Percentiles rank a stretch among this genome's conserved stretches.
These are phyloP conservation scores for Carpinus viminea DNA, from an alignment of 306 rosid genomes.

Conservation along the genomic window DNA sequence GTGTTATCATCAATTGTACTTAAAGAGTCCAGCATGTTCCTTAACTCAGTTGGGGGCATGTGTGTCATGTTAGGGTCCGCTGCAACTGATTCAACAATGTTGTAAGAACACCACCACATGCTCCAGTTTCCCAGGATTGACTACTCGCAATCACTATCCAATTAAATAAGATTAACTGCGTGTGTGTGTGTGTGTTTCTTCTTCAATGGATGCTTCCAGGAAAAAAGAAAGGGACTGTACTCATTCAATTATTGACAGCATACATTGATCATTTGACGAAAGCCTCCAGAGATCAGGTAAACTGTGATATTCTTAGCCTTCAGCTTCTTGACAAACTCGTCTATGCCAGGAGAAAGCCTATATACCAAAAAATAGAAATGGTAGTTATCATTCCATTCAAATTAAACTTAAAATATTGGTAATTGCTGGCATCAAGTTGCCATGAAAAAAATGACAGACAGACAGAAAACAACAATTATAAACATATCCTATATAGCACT, in stretches of 20 bases:
- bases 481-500: background rate
- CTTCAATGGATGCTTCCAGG: background rate
- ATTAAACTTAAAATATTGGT: background rate
- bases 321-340: slow-evolving; percentile 68
- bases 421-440: background rate
- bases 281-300: slow-evolving; percentile 93
- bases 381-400: background rate
- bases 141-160: background rate
- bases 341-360: slow-evolving; percentile 91
- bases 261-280: slow-evolving; percentile 95
- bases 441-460: background rate
- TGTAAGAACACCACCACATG: background rate
- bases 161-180: background rate
- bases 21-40: background rate
- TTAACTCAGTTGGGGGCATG: background rate
- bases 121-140: background rate
- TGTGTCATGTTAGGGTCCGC: background rate
- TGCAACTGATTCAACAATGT: background rate
- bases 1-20: background rate
- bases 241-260: slow-evolving; percentile 21
- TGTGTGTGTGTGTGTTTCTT: background rate
- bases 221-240: background rate
- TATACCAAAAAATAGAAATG: slow-evolving; percentile 28
- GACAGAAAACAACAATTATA: background rate
- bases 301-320: slow-evolving; percentile 56